Conservation (phyloP, 2,329 filamentous ascomycete species). For the Exserohilum rostratum region DNA sequence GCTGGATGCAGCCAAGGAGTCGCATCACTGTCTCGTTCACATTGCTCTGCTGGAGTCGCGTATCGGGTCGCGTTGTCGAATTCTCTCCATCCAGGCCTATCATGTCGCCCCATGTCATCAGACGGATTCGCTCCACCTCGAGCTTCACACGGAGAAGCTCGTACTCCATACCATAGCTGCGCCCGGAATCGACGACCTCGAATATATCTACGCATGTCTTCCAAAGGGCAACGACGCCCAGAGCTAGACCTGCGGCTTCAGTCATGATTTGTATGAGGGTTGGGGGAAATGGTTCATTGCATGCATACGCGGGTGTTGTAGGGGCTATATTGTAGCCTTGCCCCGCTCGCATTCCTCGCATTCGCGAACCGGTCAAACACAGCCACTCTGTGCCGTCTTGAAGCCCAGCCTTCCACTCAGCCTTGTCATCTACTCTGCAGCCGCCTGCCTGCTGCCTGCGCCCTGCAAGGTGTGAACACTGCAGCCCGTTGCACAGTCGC, state of each 20-base stretch:
- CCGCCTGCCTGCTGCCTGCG: no score
- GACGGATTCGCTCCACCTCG: not conserved
- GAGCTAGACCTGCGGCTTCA: not conserved
- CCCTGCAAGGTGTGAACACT: no score
- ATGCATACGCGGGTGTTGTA: not conserved
- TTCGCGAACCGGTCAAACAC: not conserved
- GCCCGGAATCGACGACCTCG: not conserved
- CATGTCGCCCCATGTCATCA: not conserved
- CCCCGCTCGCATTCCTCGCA: not conserved
- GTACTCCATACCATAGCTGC: not conserved
- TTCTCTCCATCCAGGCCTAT: not conserved
- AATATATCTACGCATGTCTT: not conserved
- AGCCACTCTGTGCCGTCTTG: not conserved
- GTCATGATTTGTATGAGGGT: not conserved
- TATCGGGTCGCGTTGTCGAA: not conserved
- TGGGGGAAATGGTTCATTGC: not conserved
- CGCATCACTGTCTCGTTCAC: not conserved
- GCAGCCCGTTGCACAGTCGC: no score
- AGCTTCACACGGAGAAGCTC: not conserved
- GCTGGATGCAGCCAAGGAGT: not conserved
- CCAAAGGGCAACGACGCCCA: not conserved
- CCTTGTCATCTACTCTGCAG: no score
- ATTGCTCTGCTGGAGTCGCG: not conserved
- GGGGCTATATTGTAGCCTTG: not conserved
- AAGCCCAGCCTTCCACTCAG: not conserved